Evolutionary conservation across 768 basidiomycete species (phyloP).

Genomic region (Suillus subluteus): DNA sequence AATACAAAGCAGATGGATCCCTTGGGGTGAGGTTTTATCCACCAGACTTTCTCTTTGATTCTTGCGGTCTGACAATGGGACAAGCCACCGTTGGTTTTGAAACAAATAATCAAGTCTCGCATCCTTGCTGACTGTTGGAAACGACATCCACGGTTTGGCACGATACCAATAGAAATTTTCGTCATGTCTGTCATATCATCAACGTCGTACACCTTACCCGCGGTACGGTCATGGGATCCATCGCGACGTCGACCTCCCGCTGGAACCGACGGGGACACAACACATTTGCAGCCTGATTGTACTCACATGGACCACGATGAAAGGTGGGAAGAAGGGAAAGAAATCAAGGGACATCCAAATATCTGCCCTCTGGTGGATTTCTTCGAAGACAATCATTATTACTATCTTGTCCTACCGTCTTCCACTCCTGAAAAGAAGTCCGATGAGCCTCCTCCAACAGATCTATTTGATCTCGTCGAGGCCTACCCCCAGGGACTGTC

Average conservation of each 20-base stretch:
- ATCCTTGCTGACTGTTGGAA: slow-evolving; percentile 99
- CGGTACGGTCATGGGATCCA: slow-evolving; percentile 85
- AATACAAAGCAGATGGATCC: slow-evolving; percentile 72
- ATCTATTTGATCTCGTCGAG: slow-evolving; percentile 97
- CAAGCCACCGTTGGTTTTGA: slow-evolving; percentile 90
- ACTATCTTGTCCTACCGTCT: slow-evolving; percentile 89
- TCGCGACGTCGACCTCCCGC: slow-evolving; percentile 42
- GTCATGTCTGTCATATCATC: slow-evolving; percentile 91
- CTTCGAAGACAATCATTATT: slow-evolving; percentile 95
- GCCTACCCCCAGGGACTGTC: slow-evolving; percentile 84
- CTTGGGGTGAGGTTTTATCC: slow-evolving; percentile 69
- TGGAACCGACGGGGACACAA: slow-evolving; percentile 19
- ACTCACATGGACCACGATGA: slow-evolving; percentile 21
- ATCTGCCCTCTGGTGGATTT: slow-evolving; percentile 95
- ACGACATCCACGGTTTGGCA: slow-evolving; percentile 91
- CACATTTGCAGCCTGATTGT: neutral
- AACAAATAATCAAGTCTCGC: slow-evolving; percentile 97
- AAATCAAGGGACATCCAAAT: slow-evolving; percentile 90
- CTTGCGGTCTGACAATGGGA: slow-evolving; percentile 17
- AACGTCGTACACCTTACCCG: slow-evolving; percentile 76
- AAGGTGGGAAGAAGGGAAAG: slow-evolving; percentile 70
- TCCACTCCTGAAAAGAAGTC: slow-evolving; percentile 62
- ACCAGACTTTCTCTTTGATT: slow-evolving; percentile 21
- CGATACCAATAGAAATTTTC: slow-evolving; percentile 97
- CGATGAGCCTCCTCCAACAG: slow-evolving; percentile 61